A percentile compares a stretch with the other conserved stretches of the same genome.
Evolutionary conservation across 495 filamentous ascomycete genomes (phyloP).

Genomic region (Daldinia vernicosa): DNA sequence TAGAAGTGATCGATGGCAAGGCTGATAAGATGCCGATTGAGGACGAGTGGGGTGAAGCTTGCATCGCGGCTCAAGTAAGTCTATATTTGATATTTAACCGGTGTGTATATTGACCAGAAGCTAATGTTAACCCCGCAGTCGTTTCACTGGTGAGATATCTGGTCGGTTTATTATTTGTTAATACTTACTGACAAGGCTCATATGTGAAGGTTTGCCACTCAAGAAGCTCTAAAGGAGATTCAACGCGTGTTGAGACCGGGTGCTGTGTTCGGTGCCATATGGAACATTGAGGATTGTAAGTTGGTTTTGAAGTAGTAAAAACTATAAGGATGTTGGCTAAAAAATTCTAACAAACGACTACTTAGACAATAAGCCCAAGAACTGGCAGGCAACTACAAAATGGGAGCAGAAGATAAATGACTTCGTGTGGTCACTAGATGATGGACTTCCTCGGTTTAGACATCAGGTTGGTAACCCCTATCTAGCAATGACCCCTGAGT

Average conservation of each 20-base stretch:
- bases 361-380: conserved; percentile 61
- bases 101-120: conserved; percentile 2
- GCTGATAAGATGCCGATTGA: conserved; percentile 63
- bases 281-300: conserved; percentile 73
- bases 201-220: conserved; percentile 65
- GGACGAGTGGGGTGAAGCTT: conserved; percentile 66
- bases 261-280: conserved; percentile 67
- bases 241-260: conserved; percentile 63
- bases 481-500: background rate
- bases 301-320: background rate
- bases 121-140: conserved; percentile 50
- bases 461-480: conserved; percentile 37
- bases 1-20: conserved; percentile 62
- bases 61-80: conserved; percentile 71
- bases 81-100: background rate
- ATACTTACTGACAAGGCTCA: conserved; percentile 1
- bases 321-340: conserved; percentile 10
- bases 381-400: conserved; percentile 53
- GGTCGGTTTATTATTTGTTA: background rate
- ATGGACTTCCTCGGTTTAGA: conserved; percentile 65
- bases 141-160: conserved; percentile 63
- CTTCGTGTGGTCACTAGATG: conserved; percentile 58
- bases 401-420: conserved; percentile 67
- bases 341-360: conserved; percentile 3
- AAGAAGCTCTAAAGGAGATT: conserved; percentile 64